Base-by-base conservation (phyloP, 2,329 filamentous ascomycete genomes). In the Fusarium zealandicum region DNA sequence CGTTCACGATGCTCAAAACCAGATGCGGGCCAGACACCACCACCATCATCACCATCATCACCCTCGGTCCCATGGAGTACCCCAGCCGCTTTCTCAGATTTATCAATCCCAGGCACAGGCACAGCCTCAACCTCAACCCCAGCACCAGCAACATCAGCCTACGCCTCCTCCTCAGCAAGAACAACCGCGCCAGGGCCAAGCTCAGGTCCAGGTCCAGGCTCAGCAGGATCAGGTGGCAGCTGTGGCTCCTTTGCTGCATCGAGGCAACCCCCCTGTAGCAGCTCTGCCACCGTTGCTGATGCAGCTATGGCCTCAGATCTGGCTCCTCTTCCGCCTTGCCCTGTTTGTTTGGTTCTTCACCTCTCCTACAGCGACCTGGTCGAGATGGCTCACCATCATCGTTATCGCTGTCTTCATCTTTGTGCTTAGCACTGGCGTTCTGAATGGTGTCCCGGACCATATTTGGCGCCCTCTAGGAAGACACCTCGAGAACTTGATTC, bases 301-400 rank as follows among this genome's bases (percentile, higher is more conserved):
- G 46, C 69, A 70, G 13, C 47, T 84, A n/a, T 82, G 81, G 76
- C 83, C 83, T n/a, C 80, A 87, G 45, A 67, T 88, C 22, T 88
- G 85, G 85, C 76, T 88, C 44, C 61, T 87, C 1, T 73, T 84
- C 30, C 80, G 85, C 7, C 71, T 89, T 8, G 75, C 78, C 10
- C 71, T 83, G 6, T 86, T 88, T 67, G 79, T 88, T 11, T 88
- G 84, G 83, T 84, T 86, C 72, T 87, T 88, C 56, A 87, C 85
- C 1, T 79, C 80, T 9, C 80, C 82, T 0, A 77, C 79, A 37
- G 76, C 80, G 2, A 86, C 79, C 64, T 87, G 84, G 84, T 79
- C 78, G 8, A 79, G 84, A 40, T 86, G 81, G 80, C 64, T 83
- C 7, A 80, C 80, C 16, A 78, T 88, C 17, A 74, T 83, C 35